Conservation (phyloP, 306 rosid genomes). For the Vigna mungo region DNA sequence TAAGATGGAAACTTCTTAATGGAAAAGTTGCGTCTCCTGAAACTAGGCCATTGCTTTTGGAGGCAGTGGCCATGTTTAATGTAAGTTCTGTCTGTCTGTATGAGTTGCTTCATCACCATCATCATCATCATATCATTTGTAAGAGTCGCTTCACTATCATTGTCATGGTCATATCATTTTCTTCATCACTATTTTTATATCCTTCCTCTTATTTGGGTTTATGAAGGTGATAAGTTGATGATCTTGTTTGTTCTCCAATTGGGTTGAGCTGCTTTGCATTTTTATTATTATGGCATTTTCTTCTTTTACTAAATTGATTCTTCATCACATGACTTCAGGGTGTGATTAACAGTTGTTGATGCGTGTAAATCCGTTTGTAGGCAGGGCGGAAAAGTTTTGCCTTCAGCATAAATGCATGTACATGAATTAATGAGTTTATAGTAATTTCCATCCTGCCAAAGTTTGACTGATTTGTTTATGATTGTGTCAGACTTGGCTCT, state of each 20-base stretch:
- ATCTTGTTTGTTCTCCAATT: slow-evolving; percentile 38
- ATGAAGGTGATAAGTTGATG: slow-evolving; percentile 23
- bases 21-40: slow-evolving; percentile 91
- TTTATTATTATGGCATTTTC: slow-evolving; percentile 23
- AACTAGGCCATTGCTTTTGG: slow-evolving; percentile 79
- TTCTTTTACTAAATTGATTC: slow-evolving; percentile 33
- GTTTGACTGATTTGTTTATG: neutral
- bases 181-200: neutral
- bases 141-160: slow-evolving; percentile 31
- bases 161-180: neutral
- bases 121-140: slow-evolving; percentile 1
- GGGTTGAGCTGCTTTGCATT: slow-evolving; percentile 35
- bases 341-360: slow-evolving; percentile 28
- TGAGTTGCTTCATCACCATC: slow-evolving; percentile 29
- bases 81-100: slow-evolving; percentile 53
- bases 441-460: slow-evolving; percentile 2
- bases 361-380: neutral
- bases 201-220: slow-evolving; percentile 14
- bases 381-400: slow-evolving; percentile 17
- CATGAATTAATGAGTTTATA: slow-evolving; percentile 15
- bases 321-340: slow-evolving; percentile 32
- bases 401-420: slow-evolving; percentile 32
- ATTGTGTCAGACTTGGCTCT: neutral
- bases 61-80: slow-evolving; percentile 88
- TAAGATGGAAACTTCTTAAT: slow-evolving; percentile 89